Evolutionary conservation across 495 filamentous ascomycete genomes (phyloP).

Genomic region (Letharia columbiana): DNA sequence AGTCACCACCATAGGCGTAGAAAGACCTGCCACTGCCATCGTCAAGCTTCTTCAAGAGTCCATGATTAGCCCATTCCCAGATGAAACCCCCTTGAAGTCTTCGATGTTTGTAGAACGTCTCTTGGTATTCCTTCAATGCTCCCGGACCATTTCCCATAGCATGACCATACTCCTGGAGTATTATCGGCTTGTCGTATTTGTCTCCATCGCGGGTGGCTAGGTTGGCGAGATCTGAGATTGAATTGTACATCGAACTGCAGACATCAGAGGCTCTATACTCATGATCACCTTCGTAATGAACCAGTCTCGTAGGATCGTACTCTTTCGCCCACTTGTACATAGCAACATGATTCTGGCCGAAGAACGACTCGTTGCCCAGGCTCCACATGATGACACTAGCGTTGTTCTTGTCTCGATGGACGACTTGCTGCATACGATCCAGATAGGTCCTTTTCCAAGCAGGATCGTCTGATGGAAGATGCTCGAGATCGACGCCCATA

Average conservation of each 20-base stretch:
- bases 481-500: conserved; percentile 39
- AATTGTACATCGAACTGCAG: conserved; percentile 58
- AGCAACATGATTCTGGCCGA: conserved; percentile 51
- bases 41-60: conserved; percentile 46
- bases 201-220: conserved; percentile 35
- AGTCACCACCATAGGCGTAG: conserved; percentile 62
- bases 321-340: conserved; percentile 56
- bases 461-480: conserved; percentile 50
- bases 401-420: conserved; percentile 59
- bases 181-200: conserved; percentile 45
- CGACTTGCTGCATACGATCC: conserved; percentile 54
- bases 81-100: conserved; percentile 61
- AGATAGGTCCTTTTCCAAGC: conserved; percentile 56
- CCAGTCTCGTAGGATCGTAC: conserved; percentile 46
- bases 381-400: conserved; percentile 61
- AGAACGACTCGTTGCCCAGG: conserved; percentile 62
- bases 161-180: conserved; percentile 62
- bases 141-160: conserved; percentile 70
- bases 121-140: conserved; percentile 54
- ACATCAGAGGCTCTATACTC: conserved; percentile 53
- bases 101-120: conserved; percentile 47
- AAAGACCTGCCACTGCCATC: conserved; percentile 39
- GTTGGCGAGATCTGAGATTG: conserved; percentile 41
- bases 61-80: conserved; percentile 71
- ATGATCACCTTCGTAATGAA: conserved; percentile 61